Evolutionary conservation across 495 filamentous ascomycete genomes (phyloP), one percentile per base, ranked within the genome.

Genomic region (Cryomyces minteri): DNA sequence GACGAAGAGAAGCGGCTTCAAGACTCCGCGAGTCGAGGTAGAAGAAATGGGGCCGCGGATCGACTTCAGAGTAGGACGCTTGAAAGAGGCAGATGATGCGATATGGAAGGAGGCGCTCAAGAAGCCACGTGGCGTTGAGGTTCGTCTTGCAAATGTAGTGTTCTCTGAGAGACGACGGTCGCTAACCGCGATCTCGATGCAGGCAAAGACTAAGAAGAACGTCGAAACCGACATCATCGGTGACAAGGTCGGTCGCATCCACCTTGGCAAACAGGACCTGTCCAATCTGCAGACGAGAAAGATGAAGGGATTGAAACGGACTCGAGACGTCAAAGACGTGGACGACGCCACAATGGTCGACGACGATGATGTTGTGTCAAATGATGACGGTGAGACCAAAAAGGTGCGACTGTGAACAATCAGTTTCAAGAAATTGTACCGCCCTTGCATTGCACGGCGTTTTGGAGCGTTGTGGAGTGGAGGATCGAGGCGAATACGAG

Each of bases 291-390:
- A 96, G 74, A 94, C 85, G 40, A 74, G 90, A 57, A 98, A 98
- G 78, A 95, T 98, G 88, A 98, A 98, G 76, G 90, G 90, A 47
- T 62, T 98, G 51, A 96, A 96, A 74, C 69, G 92, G 43, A 70
- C 71, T 29, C 64, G 79, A 14, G 74, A 76, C 48, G 68, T 74
- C 18, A 76, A 68, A 3, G 68, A 63, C 25, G 69, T 63, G 11
- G 56, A 52, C 1, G 36, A 12, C 1, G n/a, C 32, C 3, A 7
- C 14, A 4, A 31, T 46, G 30, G 65, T 63, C 39, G 51, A 47
- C 8, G 47, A 65, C 32, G 73, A 71, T 42, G 65, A 61, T 6
- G 43, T 18, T 25, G 30, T 48, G 38, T 25, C 31, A 14, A 46
- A 51, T 33, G 50, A 48, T 31, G 49, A 54, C 31, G 44, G 47